Conservation (phyloP, 2,329 filamentous ascomycete genomes). For the Stemphylium vesicarium region DNA sequence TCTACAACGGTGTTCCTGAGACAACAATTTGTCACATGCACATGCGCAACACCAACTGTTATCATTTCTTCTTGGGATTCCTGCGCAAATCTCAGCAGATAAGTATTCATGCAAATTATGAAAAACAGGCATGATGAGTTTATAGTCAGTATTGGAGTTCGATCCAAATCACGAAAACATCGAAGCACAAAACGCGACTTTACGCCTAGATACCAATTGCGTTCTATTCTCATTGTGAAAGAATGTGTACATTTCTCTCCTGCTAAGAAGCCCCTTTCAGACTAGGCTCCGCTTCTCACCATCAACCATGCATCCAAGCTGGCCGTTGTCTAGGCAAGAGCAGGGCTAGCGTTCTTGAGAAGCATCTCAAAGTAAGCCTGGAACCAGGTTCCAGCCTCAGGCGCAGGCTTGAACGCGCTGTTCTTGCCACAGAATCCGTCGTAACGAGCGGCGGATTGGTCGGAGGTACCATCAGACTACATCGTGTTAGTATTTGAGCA, state of each 20-base stretch:
- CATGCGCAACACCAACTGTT: not conserved
- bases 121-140: too few species aligned
- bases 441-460: constrained; percentile 55
- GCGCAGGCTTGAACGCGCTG: constrained; percentile 67
- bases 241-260: constrained; percentile 2
- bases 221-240: not conserved
- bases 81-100: not conserved
- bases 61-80: not conserved
- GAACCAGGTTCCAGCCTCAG: constrained; percentile 74
- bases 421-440: constrained; percentile 62
- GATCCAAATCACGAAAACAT: not conserved
- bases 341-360: constrained; percentile 44
- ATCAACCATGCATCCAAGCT: too few species aligned
- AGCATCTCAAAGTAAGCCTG: constrained; percentile 52
- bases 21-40: not conserved
- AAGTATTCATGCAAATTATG: too few species aligned
- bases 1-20: not conserved
- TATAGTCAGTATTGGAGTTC: not conserved
- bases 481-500: not conserved
- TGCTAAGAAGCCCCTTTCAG: not conserved
- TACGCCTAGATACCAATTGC: too few species aligned
- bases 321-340: constrained; percentile 21
- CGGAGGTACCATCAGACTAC: constrained; percentile 54
- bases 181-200: not conserved
- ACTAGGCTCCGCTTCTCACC: not conserved